These are phyloP conservation scores for Scleroderma citrinum DNA, from an alignment of 768 basidiomycete species.

Conservation along the genomic window DNA sequence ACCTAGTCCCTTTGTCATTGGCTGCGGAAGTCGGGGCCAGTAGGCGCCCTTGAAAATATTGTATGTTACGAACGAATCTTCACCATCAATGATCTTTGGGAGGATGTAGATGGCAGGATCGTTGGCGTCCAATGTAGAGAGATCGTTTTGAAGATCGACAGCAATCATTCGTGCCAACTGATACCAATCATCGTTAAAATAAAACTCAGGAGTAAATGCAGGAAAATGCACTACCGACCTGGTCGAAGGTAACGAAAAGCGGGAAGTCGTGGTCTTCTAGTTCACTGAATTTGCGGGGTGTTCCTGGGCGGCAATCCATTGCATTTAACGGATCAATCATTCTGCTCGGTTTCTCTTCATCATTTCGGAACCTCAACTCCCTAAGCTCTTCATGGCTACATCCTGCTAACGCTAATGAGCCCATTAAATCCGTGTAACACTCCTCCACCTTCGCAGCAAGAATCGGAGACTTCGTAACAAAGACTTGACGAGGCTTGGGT, in stretches of 20 bases:
- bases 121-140: too few species aligned
- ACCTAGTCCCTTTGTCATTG: slow-evolving; percentile 44
- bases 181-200: not conserved
- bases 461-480: slow-evolving; percentile 63
- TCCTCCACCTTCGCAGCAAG: slow-evolving; percentile 63
- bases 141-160: not conserved
- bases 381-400: slow-evolving; percentile 36
- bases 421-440: slow-evolving; percentile 48
- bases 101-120: too few species aligned
- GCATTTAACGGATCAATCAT: slow-evolving; percentile 28
- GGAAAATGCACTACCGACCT: too few species aligned
- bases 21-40: slow-evolving; percentile 51
- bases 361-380: slow-evolving; percentile 14
- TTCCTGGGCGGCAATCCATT: slow-evolving; percentile 17
- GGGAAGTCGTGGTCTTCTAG: slow-evolving; percentile 56
- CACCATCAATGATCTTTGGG: not conserved
- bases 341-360: slow-evolving; percentile 15
- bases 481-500: slow-evolving; percentile 57
- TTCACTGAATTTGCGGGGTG: slow-evolving; percentile 45
- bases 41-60: slow-evolving; percentile 40
- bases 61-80: slow-evolving; percentile 32
- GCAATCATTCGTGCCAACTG: slow-evolving; percentile 8
- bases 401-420: slow-evolving; percentile 35
- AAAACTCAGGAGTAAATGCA: too few species aligned
- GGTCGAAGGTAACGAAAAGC: slow-evolving; percentile 56